Percentiles rank a stretch among this genome's conserved stretches.
Evolutionary conservation across 108 stramenopile species (phyloP).

Genomic region (Skeletonema tropicum): DNA sequence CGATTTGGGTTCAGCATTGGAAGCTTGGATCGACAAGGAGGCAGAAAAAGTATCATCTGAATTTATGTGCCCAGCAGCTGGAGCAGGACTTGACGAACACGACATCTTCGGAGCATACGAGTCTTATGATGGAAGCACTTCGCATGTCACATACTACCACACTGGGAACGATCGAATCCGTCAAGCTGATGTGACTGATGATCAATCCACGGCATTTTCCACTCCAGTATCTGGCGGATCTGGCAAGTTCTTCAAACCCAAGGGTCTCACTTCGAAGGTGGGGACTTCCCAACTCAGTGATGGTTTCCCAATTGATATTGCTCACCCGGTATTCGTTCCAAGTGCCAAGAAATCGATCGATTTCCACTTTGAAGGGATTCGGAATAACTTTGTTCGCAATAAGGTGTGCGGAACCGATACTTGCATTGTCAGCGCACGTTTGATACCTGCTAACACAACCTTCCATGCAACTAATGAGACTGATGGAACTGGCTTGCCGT

Average conservation of each 20-base stretch:
- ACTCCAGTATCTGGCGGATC: constrained; percentile 42
- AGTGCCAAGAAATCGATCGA: constrained; percentile 41
- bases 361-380: constrained; percentile 46
- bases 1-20: constrained; percentile 49
- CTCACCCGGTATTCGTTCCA: constrained; percentile 45
- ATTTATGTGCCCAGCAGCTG: constrained; percentile 50
- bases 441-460: constrained; percentile 29
- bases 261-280: constrained; percentile 37
- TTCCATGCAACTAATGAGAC: constrained; percentile 20
- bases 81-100: constrained; percentile 37
- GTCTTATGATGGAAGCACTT: constrained; percentile 30
- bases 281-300: constrained; percentile 37
- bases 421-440: constrained; percentile 49
- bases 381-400: constrained; percentile 35
- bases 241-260: constrained; percentile 53
- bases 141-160: constrained; percentile 43
- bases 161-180: constrained; percentile 55
- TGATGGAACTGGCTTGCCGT: constrained; percentile 56
- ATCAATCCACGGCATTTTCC: constrained; percentile 10
- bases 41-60: constrained; percentile 28
- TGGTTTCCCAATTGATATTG: constrained; percentile 27
- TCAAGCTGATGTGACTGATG: constrained; percentile 38
- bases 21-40: constrained; percentile 45
- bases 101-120: constrained; percentile 42
- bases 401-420: constrained; percentile 42